phyloP scores from a whole-genome alignment of 768 basidiomycete species.

The Suillus clintonianus region DNA sequence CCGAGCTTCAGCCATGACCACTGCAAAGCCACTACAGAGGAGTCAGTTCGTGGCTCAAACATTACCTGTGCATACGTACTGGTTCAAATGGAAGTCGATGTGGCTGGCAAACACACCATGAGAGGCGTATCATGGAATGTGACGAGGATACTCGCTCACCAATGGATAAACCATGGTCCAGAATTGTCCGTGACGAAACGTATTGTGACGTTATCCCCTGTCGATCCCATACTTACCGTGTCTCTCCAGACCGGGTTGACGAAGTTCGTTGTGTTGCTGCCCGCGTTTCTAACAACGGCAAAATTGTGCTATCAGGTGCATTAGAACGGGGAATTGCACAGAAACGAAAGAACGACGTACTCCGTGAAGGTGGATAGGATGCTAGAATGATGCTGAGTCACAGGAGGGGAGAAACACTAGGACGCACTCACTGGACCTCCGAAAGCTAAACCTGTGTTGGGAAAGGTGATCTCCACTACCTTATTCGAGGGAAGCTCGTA shows the following conservation, averaged over 20 bases:
- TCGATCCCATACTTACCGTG: constrained; percentile 32
- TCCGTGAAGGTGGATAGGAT: constrained; percentile 44
- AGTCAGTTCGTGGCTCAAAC: constrained; percentile 6
- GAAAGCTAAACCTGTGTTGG: constrained; percentile 35
- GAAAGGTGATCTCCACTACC: constrained; percentile 50
- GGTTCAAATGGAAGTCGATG: constrained; percentile 31
- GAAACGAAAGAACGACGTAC: constrained; percentile 22
- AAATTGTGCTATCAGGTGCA: constrained; percentile 35
- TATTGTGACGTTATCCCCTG: constrained; percentile 49
- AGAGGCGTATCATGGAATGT: not conserved
- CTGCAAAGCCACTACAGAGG: constrained; percentile 29
- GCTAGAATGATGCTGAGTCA: constrained; percentile 15
- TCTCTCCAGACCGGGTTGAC: constrained; percentile 39
- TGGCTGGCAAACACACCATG: constrained; percentile 21
- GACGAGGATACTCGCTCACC: constrained; percentile 15
- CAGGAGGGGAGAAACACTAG: no score
- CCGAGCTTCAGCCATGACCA: constrained; percentile 29
- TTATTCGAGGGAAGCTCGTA: constrained; percentile 48
- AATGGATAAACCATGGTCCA: constrained; percentile 60
- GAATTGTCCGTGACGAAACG: constrained; percentile 68
- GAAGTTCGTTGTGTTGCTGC: constrained; percentile 34
- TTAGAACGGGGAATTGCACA: not conserved
- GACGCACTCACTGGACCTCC: constrained; percentile 31
- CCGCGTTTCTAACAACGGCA: constrained; percentile 37
- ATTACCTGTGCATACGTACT: constrained; percentile 13